phyloP scores from a whole-genome alignment of 2,329 filamentous ascomycete genomes.

The Chaetomium strumarium region DNA sequence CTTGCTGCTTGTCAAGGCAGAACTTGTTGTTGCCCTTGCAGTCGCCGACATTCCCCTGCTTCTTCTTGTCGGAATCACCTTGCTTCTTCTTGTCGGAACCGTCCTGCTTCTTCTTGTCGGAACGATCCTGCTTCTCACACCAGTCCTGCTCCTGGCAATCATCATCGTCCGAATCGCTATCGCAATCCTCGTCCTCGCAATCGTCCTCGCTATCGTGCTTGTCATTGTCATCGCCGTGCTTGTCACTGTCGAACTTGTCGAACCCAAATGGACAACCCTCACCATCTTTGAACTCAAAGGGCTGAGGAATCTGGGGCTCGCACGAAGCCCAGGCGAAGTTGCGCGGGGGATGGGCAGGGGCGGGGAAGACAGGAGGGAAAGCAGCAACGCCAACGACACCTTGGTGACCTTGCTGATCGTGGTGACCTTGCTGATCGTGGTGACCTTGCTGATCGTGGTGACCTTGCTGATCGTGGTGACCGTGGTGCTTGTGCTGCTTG shows the following conservation, averaged over 20 bases:
- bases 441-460: background rate
- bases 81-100: background rate
- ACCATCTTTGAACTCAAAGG: background rate
- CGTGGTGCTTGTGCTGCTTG: background rate
- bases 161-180: background rate
- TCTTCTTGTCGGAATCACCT: background rate
- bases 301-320: background rate
- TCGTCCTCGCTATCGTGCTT: background rate
- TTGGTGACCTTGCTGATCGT: background rate
- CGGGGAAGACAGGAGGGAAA: too few relatives aligned
- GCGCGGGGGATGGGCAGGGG: background rate
- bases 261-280: background rate
- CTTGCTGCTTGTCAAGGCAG: background rate
- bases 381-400: background rate
- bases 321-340: conserved; percentile 1
- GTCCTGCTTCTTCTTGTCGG: background rate
- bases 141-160: background rate
- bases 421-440: background rate
- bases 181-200: background rate
- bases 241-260: background rate
- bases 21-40: background rate
- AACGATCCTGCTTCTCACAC: background rate
- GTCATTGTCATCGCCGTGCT: background rate
- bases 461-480: background rate
- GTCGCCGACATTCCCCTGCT: background rate